Evolutionary conservation across 2,329 filamentous ascomycete species (phyloP).

Genomic region (Xylaria sp.): DNA sequence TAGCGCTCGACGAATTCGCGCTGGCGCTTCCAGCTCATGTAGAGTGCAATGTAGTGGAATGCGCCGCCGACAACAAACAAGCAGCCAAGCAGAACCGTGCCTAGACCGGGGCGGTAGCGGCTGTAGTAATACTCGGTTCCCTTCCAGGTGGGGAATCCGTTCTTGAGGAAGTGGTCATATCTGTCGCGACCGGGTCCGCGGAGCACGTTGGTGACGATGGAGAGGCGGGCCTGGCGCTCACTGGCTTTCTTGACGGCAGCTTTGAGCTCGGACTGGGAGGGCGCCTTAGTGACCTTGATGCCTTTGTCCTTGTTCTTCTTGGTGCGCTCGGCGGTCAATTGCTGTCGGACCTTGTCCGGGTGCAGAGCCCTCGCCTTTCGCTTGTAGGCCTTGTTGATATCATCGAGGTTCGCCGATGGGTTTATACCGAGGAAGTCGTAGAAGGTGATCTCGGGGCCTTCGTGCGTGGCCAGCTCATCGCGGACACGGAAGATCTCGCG

Average conservation of each 20-base stretch:
- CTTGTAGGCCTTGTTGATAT: slow-evolving; percentile 91
- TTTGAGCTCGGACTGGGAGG: slow-evolving; percentile 68
- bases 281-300: slow-evolving; percentile 63
- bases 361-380: slow-evolving; percentile 79
- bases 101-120: slow-evolving; percentile 84
- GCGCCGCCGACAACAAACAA: slow-evolving; percentile 79
- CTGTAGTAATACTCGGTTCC: slow-evolving; percentile 98
- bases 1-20: slow-evolving; percentile 87
- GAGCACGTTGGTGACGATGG: slow-evolving; percentile 80
- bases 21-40: slow-evolving; percentile 84
- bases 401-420: slow-evolving; percentile 69
- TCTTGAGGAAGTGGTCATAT: slow-evolving; percentile 88
- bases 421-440: slow-evolving; percentile 86
- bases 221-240: slow-evolving; percentile 77
- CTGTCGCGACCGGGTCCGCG: slow-evolving; percentile 73
- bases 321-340: slow-evolving; percentile 66
- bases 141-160: slow-evolving; percentile 95
- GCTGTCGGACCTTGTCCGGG: slow-evolving; percentile 90
- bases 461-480: slow-evolving; percentile 72
- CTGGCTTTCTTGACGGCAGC: slow-evolving; percentile 74
- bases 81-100: slow-evolving; percentile 73
- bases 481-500: slow-evolving; percentile 95
- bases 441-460: slow-evolving; percentile 78
- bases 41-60: slow-evolving; percentile 79
- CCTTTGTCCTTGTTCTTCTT: slow-evolving; percentile 50